These are phyloP conservation scores for Laguncularia racemosa DNA, from an alignment of 345 rosid genomes.

Conservation along the genomic window DNA sequence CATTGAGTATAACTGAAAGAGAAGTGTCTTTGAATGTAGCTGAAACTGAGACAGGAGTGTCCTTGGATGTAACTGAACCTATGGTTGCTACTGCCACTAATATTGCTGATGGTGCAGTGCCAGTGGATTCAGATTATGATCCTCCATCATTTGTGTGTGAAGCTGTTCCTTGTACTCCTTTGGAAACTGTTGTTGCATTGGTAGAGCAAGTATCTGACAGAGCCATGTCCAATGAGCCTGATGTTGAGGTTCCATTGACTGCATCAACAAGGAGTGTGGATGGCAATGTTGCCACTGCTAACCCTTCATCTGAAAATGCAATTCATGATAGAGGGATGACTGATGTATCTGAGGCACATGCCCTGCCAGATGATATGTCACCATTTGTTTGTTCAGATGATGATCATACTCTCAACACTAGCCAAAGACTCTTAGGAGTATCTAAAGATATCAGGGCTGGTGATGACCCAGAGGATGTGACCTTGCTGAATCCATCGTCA, in stretches of 20 bases:
- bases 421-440: not conserved
- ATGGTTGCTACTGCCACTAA: too few species aligned
- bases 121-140: not conserved
- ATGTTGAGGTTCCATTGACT: not conserved
- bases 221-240: not conserved
- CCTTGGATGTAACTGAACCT: too few species aligned
- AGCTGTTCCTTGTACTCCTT: not conserved
- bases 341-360: conserved; percentile 13
- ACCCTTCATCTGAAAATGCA: not conserved
- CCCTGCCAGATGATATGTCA: conserved; percentile 17
- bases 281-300: not conserved
- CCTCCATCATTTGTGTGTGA: not conserved
- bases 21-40: not conserved
- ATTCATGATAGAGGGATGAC: not conserved
- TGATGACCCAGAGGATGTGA: not conserved
- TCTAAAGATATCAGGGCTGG: not conserved
- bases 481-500: conserved; percentile 1
- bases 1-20: too few species aligned
- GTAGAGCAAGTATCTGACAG: too few species aligned
- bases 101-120: too few species aligned
- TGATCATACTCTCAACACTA: conserved; percentile 4
- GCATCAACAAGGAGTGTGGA: not conserved
- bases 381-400: conserved; percentile 9
- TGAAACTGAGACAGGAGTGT: too few species aligned
- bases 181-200: too few species aligned